Evolutionary conservation across 2,329 filamentous ascomycete genomes (phyloP).

Genomic region (Colletotrichum melonis): DNA sequence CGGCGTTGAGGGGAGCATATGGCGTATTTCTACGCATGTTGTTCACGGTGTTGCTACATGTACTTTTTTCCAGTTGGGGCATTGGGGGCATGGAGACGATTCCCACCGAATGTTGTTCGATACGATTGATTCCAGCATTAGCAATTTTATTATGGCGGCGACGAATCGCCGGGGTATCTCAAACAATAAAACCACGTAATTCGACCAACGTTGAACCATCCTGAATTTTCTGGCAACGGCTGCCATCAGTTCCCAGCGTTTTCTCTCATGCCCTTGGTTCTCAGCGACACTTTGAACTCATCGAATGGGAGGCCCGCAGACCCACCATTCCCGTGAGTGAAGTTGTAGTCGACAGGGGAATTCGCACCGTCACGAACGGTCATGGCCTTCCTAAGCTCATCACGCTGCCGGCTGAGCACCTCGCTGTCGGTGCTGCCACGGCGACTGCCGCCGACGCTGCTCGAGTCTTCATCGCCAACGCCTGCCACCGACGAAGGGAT

Average conservation of each 20-base stretch:
- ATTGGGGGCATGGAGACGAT: background rate
- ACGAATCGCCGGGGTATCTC: conserved; percentile 30
- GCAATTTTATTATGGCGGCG: conserved; percentile 10
- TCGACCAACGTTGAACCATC: background rate
- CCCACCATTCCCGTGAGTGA: conserved; percentile 2
- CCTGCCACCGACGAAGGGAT: conserved; percentile 23
- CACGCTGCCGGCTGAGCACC: conserved; percentile 50
- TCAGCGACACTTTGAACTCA: conserved; percentile 60
- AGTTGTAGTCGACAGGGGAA: conserved; percentile 15
- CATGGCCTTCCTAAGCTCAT: conserved; percentile 53
- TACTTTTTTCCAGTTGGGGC: background rate
- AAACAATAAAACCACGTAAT: conserved; percentile 27
- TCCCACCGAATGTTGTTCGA: background rate
- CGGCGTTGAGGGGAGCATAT: background rate
- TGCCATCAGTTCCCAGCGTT: conserved; percentile 43
- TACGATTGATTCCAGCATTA: conserved; percentile 6
- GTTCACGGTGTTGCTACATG: background rate
- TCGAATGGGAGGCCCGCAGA: conserved; percentile 56
- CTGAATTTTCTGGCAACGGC: background rate
- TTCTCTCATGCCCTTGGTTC: conserved; percentile 68
- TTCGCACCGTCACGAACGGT: conserved; percentile 40
- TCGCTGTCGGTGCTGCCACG: conserved; percentile 59
- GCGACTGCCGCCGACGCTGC: conserved; percentile 52
- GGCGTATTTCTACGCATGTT: background rate
- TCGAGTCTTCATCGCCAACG: conserved; percentile 50